phyloP scores from a whole-genome alignment of 208 protist genomes.

The Phytomonas francai region DNA sequence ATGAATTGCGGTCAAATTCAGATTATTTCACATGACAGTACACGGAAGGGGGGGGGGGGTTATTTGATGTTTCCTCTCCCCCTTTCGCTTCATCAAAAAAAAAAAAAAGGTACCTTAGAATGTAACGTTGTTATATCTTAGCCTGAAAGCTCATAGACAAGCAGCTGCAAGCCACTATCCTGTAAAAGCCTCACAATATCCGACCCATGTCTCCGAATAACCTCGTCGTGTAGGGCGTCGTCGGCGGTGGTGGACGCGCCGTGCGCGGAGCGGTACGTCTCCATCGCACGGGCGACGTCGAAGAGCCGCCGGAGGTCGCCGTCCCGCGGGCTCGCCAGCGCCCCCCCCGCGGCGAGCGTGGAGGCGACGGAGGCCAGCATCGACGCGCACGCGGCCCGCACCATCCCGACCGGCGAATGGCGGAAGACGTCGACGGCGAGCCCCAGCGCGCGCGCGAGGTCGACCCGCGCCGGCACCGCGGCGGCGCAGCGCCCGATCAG shows the following conservation, averaged over 20 bases:
- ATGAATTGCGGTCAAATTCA: too few species aligned
- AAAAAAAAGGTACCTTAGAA: too few species aligned
- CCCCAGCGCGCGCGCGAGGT: slow-evolving; percentile 24
- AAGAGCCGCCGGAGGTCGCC: slow-evolving; percentile 16
- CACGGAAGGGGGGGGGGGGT: too few species aligned
- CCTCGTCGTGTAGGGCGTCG: slow-evolving; percentile 34
- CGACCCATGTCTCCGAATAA: slow-evolving; percentile 56
- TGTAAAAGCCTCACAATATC: slow-evolving; percentile 26
- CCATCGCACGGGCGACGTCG: slow-evolving; percentile 26
- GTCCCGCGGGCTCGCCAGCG: slow-evolving; percentile 13
- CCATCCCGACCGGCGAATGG: slow-evolving; percentile 54
- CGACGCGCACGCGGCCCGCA: slow-evolving; percentile 88
- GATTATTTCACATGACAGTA: too few species aligned
- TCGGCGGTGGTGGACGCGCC: not conserved
- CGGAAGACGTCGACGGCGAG: slow-evolving; percentile 75
- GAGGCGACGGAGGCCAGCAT: slow-evolving; percentile 90
- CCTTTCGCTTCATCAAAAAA: too few species aligned
- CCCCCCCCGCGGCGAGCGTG: slow-evolving; percentile 51
- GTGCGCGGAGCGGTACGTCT: slow-evolving; percentile 21
- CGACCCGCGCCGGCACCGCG: slow-evolving; percentile 44
- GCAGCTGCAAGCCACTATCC: too few species aligned
- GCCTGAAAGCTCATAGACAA: too few species aligned
- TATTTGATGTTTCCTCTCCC: too few species aligned
- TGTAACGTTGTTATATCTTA: too few species aligned
- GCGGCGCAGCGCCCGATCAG: slow-evolving; percentile 41